A percentile compares a stretch with the other conserved stretches of the same genome.
These are phyloP conservation scores for Phyllosticta citriasiana DNA, from an alignment of 2,329 filamentous ascomycete species.

Conservation along the genomic window DNA sequence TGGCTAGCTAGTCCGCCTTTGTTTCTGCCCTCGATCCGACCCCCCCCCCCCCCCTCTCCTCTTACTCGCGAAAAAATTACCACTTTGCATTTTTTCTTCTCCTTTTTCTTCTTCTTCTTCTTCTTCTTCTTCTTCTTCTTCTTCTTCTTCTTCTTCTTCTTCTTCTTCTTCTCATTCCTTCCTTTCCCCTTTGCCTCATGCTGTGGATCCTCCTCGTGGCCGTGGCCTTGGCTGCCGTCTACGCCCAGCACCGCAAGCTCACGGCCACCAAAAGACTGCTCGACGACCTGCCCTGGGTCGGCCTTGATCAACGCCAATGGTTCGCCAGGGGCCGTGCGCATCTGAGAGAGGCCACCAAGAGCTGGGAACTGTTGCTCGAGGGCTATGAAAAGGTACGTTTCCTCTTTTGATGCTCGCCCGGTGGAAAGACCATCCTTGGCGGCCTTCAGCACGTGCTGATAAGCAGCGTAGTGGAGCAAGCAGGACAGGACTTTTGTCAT, in stretches of 20 bases:
- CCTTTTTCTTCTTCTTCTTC: not conserved
- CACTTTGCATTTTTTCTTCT: not conserved
- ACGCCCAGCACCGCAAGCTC: not conserved
- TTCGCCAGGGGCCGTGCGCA: not conserved
- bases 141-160: not conserved
- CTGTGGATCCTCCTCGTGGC: not conserved
- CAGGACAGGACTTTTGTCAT: not conserved
- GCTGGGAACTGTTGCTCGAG: not conserved
- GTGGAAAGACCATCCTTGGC: not conserved
- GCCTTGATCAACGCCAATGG: not conserved
- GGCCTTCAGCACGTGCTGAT: not conserved
- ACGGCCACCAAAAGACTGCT: not conserved
- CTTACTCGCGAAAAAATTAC: not conserved
- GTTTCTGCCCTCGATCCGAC: not conserved
- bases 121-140: not conserved
- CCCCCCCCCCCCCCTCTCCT: not conserved
- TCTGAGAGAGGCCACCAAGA: constrained; percentile 1
- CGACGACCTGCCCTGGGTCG: not conserved
- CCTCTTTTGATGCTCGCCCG: not conserved
- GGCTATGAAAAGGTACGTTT: constrained; percentile 5
- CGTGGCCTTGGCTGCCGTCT: not conserved
- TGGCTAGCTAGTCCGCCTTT: not conserved
- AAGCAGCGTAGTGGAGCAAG: constrained; percentile 3
- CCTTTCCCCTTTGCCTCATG: not conserved
- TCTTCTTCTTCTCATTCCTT: not conserved